Conservation (phyloP, 148 eudicot genomes). For the Rhododendron ovatum region DNA sequence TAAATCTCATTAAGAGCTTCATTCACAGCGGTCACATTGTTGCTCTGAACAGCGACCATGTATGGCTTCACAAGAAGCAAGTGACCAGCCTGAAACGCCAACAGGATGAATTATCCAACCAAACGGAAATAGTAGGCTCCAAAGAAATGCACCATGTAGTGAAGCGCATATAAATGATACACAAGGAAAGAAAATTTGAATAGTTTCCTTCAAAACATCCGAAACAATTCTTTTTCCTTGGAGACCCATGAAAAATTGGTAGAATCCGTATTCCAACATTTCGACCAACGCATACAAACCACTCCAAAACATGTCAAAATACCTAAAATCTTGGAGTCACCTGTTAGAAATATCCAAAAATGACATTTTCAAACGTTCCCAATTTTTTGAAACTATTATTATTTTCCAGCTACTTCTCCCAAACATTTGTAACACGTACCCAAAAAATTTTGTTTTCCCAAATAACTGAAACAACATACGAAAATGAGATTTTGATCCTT, state of each 20-base stretch:
- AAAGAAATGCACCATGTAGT: not conserved
- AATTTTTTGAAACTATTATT: not conserved
- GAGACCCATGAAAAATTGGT: not conserved
- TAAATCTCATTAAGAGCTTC: conserved; percentile 95
- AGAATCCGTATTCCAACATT: not conserved
- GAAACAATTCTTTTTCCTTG: not conserved
- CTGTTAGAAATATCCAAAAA: not conserved
- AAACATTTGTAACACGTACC: not conserved
- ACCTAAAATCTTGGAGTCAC: not conserved
- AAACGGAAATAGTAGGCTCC: not conserved
- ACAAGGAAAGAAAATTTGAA: not conserved
- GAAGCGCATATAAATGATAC: not conserved
- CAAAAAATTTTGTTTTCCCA: not conserved
- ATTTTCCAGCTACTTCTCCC: not conserved
- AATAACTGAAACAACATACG: not conserved
- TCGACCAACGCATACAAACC: not conserved
- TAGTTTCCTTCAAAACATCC: not conserved
- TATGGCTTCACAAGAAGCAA: conserved; percentile 95
- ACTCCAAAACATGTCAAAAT: not conserved
- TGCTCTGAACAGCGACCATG: conserved; percentile 98
- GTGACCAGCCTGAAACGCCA: conserved; percentile 72
- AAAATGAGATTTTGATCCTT: not conserved
- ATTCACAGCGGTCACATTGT: conserved; percentile 88
- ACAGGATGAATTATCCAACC: not conserved
- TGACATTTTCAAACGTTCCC: not conserved